Conservation (phyloP, 805 yeast species). For the Phaffomyces thermotolerans region DNA sequence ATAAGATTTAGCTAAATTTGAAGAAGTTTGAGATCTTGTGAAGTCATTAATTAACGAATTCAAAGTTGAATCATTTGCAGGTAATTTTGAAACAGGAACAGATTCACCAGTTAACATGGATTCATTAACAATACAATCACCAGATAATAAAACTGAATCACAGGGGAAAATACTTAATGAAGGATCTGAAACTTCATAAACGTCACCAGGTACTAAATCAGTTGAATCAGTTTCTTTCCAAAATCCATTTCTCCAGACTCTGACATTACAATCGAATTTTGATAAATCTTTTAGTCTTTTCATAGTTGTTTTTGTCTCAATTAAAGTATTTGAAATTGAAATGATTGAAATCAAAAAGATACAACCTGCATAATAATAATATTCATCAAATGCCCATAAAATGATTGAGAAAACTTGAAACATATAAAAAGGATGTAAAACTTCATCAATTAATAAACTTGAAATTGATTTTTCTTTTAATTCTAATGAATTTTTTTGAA, state of each 20-base stretch:
- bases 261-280: conserved; percentile 64
- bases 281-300: conserved; percentile 68
- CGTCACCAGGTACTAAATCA: conserved; percentile 92
- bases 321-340: conserved; percentile 70
- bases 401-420: conserved; percentile 90
- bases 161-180: conserved; percentile 70
- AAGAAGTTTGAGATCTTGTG: conserved; percentile 46
- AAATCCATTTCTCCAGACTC: conserved; percentile 88
- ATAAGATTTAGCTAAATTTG: conserved; percentile 64
- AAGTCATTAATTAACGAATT: conserved; percentile 50
- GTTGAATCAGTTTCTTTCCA: conserved; percentile 77
- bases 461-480: conserved; percentile 63
- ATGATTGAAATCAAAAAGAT: conserved; percentile 79
- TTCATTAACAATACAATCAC: conserved; percentile 95
- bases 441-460: conserved; percentile 74
- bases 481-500: conserved; percentile 71
- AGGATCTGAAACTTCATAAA: conserved; percentile 88
- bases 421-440: conserved; percentile 89
- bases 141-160: conserved; percentile 79
- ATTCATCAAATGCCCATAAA: conserved; percentile 88
- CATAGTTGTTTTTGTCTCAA: conserved; percentile 80
- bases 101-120: conserved; percentile 98
- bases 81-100: conserved; percentile 83
- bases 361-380: conserved; percentile 90
- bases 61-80: conserved; percentile 58